Evolutionary conservation across 139 green algal species (phyloP).

Genomic region (Yamagishiella unicocca): DNA sequence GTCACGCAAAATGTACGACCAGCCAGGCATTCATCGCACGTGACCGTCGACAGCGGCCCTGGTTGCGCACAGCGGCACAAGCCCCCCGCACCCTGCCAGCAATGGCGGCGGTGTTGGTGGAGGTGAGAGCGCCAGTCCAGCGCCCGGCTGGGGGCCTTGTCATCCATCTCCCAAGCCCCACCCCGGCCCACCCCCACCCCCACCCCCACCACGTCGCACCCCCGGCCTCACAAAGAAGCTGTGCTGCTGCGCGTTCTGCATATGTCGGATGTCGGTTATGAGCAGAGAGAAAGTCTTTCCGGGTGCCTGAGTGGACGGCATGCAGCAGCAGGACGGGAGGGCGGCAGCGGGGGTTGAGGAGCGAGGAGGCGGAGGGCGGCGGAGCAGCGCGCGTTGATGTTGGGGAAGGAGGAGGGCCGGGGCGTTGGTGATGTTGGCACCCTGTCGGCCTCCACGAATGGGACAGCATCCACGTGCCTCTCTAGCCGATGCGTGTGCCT

Average conservation of each 20-base stretch:
- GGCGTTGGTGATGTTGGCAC: background rate
- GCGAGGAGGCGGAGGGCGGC: background rate
- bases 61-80: background rate
- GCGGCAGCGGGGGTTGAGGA: background rate
- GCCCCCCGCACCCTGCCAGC: too few species aligned
- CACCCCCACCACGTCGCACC: background rate
- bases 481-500: too few species aligned
- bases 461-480: background rate
- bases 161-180: background rate
- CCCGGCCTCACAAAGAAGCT: slow-evolving; percentile 15
- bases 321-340: too few species aligned
- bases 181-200: background rate
- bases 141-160: background rate
- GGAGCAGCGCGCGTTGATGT: background rate
- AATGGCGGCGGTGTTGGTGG: too few species aligned
- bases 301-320: background rate
- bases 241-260: background rate
- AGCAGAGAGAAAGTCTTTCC: background rate
- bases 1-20: too few species aligned
- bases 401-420: background rate
- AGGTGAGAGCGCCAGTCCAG: background rate
- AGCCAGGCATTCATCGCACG: too few species aligned
- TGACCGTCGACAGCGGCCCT: background rate
- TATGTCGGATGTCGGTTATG: background rate
- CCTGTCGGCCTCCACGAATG: background rate